These are phyloP conservation scores for Staphylotrichum longicolle DNA, from an alignment of 495 filamentous ascomycete species.

Conservation along the genomic window DNA sequence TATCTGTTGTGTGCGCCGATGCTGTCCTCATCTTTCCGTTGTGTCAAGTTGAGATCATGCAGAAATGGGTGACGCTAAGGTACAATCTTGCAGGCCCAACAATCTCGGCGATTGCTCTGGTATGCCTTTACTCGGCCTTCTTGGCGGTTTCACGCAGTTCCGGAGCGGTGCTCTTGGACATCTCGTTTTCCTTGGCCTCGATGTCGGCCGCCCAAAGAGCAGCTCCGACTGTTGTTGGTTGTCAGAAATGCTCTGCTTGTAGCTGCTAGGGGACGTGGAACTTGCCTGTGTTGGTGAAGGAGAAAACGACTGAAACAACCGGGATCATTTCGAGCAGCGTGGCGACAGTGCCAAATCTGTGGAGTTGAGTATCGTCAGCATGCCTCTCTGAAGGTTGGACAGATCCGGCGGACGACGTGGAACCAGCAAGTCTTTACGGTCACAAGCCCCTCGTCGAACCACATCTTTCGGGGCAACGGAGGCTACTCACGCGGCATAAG, in stretches of 20 bases:
- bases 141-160: constrained; percentile 53
- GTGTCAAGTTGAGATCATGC: constrained; percentile 16
- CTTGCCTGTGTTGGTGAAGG: constrained; percentile 80
- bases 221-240: constrained; percentile 59
- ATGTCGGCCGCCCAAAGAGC: constrained; percentile 93
- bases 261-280: background rate
- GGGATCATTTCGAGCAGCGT: constrained; percentile 83
- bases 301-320: constrained; percentile 74
- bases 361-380: constrained; percentile 28
- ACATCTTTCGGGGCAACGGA: background rate
- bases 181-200: constrained; percentile 57
- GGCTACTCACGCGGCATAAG: constrained; percentile 70
- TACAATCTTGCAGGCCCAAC: constrained; percentile 20
- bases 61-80: background rate
- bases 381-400: constrained; percentile 7
- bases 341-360: constrained; percentile 75
- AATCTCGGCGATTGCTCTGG: constrained; percentile 31
- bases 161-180: constrained; percentile 52
- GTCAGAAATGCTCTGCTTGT: constrained; percentile 24
- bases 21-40: constrained; percentile 11
- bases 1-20: constrained; percentile 21
- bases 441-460: background rate
- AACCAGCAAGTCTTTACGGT: background rate
- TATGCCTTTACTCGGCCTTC: constrained; percentile 49
- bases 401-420: constrained; percentile 8